Conservation (phyloP, 495 filamentous ascomycete species). For the Penicilliopsis zonata region DNA sequence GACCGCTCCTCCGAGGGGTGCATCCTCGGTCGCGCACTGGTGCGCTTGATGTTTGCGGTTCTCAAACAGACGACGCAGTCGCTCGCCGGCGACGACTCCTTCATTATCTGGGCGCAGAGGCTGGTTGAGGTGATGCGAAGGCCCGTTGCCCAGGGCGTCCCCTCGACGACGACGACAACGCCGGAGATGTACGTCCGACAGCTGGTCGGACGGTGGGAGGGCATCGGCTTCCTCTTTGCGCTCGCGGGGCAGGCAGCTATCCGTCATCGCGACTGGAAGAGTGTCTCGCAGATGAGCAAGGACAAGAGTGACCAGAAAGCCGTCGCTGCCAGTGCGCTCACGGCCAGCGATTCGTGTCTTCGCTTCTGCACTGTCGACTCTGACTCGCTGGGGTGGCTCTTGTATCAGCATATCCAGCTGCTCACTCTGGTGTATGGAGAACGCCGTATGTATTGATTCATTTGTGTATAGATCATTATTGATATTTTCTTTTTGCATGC, state of each 20-base stretch:
- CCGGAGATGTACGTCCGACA: neutral
- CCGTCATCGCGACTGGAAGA: slow-evolving; percentile 2
- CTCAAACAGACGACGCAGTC: too few relatives aligned
- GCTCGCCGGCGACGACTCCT: too few relatives aligned
- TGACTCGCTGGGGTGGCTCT: slow-evolving; percentile 4
- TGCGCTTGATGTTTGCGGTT: too few relatives aligned
- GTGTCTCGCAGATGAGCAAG: slow-evolving; percentile 1
- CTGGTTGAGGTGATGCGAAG: too few relatives aligned
- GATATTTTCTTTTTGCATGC: neutral
- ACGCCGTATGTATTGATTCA: neutral
- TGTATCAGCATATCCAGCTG: slow-evolving; percentile 3
- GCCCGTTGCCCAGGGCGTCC: too few relatives aligned
- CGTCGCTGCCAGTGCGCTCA: neutral
- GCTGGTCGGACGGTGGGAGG: slow-evolving; percentile 3
- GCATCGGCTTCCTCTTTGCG: slow-evolving; percentile 4
- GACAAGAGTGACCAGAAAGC: neutral
- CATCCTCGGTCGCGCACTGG: too few relatives aligned
- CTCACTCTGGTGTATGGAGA: slow-evolving; percentile 3
- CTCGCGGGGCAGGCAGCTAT: slow-evolving; percentile 1
- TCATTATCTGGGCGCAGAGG: too few relatives aligned
- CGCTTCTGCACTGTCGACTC: slow-evolving; percentile 4
- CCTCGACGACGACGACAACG: slow-evolving; percentile 8
- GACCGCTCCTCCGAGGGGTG: too few relatives aligned
- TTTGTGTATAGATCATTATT: neutral
- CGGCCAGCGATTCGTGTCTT: slow-evolving; percentile 3